phyloP scores from a whole-genome alignment of 441 rosid genomes.

The Gossypium lobatum region DNA sequence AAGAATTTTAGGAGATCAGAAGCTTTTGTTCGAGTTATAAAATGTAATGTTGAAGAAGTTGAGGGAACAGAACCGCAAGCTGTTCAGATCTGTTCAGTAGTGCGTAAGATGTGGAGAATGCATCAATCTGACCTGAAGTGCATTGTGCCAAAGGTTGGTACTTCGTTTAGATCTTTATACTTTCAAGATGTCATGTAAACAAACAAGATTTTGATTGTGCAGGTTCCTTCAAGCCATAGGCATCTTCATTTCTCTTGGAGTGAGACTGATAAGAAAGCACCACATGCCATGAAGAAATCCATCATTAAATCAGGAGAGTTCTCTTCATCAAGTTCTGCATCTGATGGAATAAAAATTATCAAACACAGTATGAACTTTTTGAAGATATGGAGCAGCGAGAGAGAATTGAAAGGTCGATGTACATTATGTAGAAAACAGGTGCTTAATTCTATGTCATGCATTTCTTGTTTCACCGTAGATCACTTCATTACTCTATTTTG shows the following conservation, averaged over 20 bases:
- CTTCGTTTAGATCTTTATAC: neutral
- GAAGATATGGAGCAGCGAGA: constrained; percentile 94
- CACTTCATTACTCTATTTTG: neutral
- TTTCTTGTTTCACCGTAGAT: neutral
- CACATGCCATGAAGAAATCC: constrained; percentile 36
- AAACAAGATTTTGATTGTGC: constrained; percentile 17
- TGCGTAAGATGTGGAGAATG: constrained; percentile 81
- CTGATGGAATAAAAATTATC: constrained; percentile 57
- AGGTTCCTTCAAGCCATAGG: constrained; percentile 97
- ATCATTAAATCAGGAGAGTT: constrained; percentile 55
- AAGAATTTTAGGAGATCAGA: constrained; percentile 84
- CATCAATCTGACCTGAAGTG: constrained; percentile 58
- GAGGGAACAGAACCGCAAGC: constrained; percentile 72
- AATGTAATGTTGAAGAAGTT: constrained; percentile 63
- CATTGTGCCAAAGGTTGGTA: constrained; percentile 58
- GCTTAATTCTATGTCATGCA: constrained; percentile 14
- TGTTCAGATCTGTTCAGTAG: constrained; percentile 73
- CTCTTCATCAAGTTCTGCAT: constrained; percentile 48
- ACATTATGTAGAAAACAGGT: constrained; percentile 86
- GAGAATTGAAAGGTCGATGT: constrained; percentile 71
- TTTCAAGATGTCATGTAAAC: constrained; percentile 4
- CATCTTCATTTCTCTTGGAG: constrained; percentile 69
- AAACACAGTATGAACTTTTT: constrained; percentile 70
- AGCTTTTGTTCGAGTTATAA: constrained; percentile 78
- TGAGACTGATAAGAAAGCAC: constrained; percentile 50